A percentile compares a stretch with the other conserved stretches of the same genome.
phyloP scores from a whole-genome alignment of 1,139 yeast genomes.

The Ogataea hybrid region DNA sequence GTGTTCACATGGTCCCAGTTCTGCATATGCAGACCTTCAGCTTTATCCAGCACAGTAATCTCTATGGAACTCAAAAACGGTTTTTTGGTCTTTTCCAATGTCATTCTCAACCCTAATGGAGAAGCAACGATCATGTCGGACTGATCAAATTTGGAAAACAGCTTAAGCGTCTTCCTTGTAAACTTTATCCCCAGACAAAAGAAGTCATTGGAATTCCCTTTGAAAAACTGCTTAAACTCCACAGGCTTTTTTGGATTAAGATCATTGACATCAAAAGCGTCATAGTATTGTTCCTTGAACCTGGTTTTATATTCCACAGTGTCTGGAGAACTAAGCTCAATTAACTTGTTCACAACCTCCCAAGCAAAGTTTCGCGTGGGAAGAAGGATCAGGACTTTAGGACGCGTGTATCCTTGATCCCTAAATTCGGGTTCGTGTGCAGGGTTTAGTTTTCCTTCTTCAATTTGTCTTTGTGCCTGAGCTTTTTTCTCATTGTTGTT shows the following conservation, averaged over 20 bases:
- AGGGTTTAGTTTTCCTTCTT: conserved; percentile 37
- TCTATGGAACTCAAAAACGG: conserved; percentile 84
- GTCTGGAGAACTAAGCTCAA: conserved; percentile 58
- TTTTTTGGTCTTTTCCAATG: conserved; percentile 40
- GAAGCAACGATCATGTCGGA: conserved; percentile 90
- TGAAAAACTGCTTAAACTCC: conserved; percentile 76
- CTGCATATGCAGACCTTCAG: conserved; percentile 88
- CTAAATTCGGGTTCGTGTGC: conserved; percentile 53
- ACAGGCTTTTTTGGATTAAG: conserved; percentile 68
- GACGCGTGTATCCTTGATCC: conserved; percentile 95
- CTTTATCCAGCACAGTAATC: conserved; percentile 72
- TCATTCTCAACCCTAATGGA: conserved; percentile 85
- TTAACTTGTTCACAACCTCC: conserved; percentile 63
- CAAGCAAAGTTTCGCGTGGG: conserved; percentile 85
- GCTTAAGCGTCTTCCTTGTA: conserved; percentile 81
- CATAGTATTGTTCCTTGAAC: conserved; percentile 67
- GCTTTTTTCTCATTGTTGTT: conserved; percentile 67
- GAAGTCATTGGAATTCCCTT: conserved; percentile 90
- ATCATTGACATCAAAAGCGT: conserved; percentile 44
- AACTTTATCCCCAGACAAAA: conserved; percentile 87
- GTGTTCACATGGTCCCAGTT: conserved; percentile 81
- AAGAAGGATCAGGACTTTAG: conserved; percentile 76
- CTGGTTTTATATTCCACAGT: conserved; percentile 81
- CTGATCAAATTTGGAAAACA: conserved; percentile 80
- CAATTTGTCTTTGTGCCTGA: conserved; percentile 42